Percentiles rank a stretch among this genome's conserved stretches.
phyloP scores from a whole-genome alignment of 441 rosid genomes.

The Jatropha podagrica region DNA sequence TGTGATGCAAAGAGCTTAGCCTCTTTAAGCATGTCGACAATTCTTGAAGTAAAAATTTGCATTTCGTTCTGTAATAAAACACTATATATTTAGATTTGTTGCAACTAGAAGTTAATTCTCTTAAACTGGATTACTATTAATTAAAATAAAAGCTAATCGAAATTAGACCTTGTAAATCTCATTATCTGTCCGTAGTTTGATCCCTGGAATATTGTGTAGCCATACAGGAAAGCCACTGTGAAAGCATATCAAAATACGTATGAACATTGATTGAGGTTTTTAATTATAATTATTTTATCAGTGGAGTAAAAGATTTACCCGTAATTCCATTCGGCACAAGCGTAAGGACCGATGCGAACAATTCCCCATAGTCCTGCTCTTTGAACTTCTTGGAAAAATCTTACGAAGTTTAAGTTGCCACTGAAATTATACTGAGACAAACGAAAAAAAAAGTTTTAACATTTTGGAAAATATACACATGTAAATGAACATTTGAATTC shows the following conservation, averaged over 20 bases:
- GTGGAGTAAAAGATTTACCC: conserved; percentile 37
- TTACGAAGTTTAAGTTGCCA: conserved; percentile 60
- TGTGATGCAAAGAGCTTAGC: conserved; percentile 71
- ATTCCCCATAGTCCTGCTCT: conserved; percentile 59
- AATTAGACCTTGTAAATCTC: conserved; percentile 20
- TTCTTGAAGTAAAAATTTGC: conserved; percentile 63
- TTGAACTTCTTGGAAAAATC: conserved; percentile 52
- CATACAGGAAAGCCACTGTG: conserved; percentile 31
- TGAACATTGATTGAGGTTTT: no score
- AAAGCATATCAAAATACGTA: background rate
- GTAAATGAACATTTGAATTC: no score
- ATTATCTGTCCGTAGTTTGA: conserved; percentile 24
- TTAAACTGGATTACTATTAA: background rate
- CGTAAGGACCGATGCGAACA: conserved; percentile 80
- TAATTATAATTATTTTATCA: no score
- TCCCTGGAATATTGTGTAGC: conserved; percentile 22
- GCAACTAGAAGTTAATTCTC: background rate
- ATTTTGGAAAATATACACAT: no score
- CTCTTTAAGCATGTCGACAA: conserved; percentile 63
- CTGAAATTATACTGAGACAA: conserved; percentile 51
- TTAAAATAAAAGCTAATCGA: background rate
- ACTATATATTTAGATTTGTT: background rate
- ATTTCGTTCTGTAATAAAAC: conserved; percentile 48
- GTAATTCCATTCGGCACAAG: conserved; percentile 81
- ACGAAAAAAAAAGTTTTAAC: background rate